Conservation (phyloP, 345 rosid genomes). For the Cardamine resedifolia region DNA sequence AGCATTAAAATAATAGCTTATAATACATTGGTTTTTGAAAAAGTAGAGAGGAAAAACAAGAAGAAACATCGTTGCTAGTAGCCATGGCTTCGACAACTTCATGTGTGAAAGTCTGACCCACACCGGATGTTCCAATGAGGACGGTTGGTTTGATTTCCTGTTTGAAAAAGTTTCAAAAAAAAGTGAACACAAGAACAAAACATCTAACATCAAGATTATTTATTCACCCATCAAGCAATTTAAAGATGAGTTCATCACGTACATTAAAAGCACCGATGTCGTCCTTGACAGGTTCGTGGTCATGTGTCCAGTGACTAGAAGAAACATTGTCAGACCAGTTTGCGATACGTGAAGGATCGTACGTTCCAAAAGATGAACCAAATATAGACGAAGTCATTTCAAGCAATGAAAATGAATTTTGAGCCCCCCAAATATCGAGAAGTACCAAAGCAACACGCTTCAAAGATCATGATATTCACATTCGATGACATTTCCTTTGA, state of each 20-base stretch:
- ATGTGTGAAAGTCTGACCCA: conserved; percentile 85
- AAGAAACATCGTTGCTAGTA: conserved; percentile 67
- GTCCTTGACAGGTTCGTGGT: conserved; percentile 65
- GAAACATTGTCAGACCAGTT: no score
- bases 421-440: no score
- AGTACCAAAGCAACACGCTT: no score
- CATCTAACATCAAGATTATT: neutral
- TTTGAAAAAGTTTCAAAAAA: conserved; percentile 19
- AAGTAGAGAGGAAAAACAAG: conserved; percentile 2
- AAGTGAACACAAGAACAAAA: neutral
- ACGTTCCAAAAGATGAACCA: no score
- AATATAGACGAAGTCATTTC: no score
- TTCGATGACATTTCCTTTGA: no score
- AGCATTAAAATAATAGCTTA: neutral
- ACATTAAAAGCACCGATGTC: conserved; percentile 82
- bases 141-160: conserved; percentile 93
- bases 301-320: conserved; percentile 99
- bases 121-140: conserved; percentile 93
- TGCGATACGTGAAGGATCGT: no score
- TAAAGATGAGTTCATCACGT: conserved; percentile 10
- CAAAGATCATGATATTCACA: no score
- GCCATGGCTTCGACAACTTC: conserved; percentile 93
- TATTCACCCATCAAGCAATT: neutral
- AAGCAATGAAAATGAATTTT: no score
- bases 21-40: neutral